Evolutionary conservation across 2,329 filamentous ascomycete genomes (phyloP).

Genomic region (Endoconidiophora polonica): DNA sequence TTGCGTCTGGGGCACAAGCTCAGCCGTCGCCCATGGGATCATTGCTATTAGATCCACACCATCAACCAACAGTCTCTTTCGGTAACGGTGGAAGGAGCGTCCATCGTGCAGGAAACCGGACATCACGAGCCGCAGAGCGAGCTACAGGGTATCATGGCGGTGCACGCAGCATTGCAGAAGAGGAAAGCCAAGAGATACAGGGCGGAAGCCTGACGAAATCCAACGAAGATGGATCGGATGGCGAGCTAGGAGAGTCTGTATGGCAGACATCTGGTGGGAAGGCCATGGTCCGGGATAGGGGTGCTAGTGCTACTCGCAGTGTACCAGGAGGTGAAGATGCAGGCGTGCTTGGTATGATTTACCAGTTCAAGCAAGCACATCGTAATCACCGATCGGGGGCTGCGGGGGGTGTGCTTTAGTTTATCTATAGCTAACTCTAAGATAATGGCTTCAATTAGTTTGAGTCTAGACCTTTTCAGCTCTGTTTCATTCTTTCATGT

Average conservation of each 20-base stretch:
- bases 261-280: conserved; percentile 41
- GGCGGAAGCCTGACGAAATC: not conserved
- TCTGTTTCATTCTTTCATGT: not conserved
- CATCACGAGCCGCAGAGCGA: not conserved
- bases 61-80: conserved; percentile 42
- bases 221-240: conserved; percentile 35
- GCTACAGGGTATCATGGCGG: not conserved
- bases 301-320: not conserved
- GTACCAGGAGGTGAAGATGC: conserved; percentile 26
- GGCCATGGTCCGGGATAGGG: conserved; percentile 19
- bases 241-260: conserved; percentile 38
- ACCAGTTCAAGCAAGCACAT: conserved; percentile 41
- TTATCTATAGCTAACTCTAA: not conserved
- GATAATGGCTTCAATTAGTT: not conserved
- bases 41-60: conserved; percentile 57
- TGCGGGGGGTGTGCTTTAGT: conserved; percentile 19
- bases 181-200: not conserved
- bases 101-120: conserved; percentile 28
- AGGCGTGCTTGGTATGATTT: conserved; percentile 40
- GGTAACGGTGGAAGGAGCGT: conserved; percentile 28
- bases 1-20: conserved; percentile 39
- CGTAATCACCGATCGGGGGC: conserved; percentile 30
- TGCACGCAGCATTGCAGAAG: not conserved
- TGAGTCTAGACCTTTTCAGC: not conserved
- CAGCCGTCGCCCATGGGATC: conserved; percentile 52